A percentile compares a stretch with the other conserved stretches of the same genome.
Conservation (phyloP, 2,329 filamentous ascomycete genomes). For the Cercospora sp. region DNA sequence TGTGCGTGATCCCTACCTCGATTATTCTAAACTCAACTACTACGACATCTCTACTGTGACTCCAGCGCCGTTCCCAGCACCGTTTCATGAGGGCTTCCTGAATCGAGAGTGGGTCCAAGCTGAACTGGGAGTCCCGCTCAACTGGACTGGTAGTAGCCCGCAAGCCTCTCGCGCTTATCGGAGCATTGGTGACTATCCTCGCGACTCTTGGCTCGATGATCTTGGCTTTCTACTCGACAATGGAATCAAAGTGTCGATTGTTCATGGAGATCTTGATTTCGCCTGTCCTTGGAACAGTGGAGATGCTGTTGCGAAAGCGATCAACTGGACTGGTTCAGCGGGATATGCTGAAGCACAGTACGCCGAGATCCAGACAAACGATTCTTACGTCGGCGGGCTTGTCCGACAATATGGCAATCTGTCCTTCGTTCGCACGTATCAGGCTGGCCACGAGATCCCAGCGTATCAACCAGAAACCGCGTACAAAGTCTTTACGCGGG, state of each 20-base stretch:
- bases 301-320: slow-evolving; percentile 30
- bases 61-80: slow-evolving; percentile 28
- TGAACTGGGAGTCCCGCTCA: slow-evolving; percentile 51
- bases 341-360: slow-evolving; percentile 34
- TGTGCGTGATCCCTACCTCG: slow-evolving; percentile 49
- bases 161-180: slow-evolving; percentile 12
- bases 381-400: slow-evolving; percentile 33
- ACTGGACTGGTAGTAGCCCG: slow-evolving; percentile 41
- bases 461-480: slow-evolving; percentile 57
- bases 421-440: slow-evolving; percentile 38
- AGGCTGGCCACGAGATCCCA: slow-evolving; percentile 34
- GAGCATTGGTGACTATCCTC: slow-evolving; percentile 25
- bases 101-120: slow-evolving; percentile 47
- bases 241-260: slow-evolving; percentile 30
- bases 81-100: slow-evolving; percentile 44
- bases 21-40: slow-evolving; percentile 49
- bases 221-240: slow-evolving; percentile 28
- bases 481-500: slow-evolving; percentile 56
- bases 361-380: slow-evolving; percentile 30
- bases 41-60: slow-evolving; percentile 57
- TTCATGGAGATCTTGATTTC: slow-evolving; percentile 33
- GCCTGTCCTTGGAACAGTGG: slow-evolving; percentile 33
- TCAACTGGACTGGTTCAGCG: slow-evolving; percentile 26
- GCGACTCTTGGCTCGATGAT: slow-evolving; percentile 25
- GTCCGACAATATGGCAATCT: slow-evolving; percentile 38